Base-by-base conservation (phyloP, 352 stramenopile genomes). In the Globisporangium lucens region DNA sequence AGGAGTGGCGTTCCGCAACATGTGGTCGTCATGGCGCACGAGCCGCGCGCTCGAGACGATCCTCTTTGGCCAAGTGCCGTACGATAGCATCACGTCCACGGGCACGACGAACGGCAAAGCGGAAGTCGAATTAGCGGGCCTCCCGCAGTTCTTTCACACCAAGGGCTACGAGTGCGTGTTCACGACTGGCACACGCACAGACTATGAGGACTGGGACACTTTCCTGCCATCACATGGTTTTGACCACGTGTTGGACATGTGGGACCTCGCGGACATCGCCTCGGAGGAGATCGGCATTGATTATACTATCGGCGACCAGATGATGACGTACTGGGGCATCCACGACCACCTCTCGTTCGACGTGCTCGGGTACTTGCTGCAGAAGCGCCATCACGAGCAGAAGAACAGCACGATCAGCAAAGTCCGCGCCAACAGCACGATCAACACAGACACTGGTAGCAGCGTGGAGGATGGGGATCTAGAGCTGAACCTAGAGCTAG, bases 281-380 rank as follows among this genome's bases (percentile, higher is more conserved):
- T 61, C 79, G 55, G 74, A 78, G 17, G 80, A 88, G 65, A 61
- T 89, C 53, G 73, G 75, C 2, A 73, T 84, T 27, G 75, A 91
- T 56, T 83, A 76, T 70, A 79, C 70, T 0, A 56, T 70, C 10
- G 83, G 80, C 24, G 82, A 88, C 20, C 77, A 83, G 66, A 72
- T 85, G 66, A 85, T 87, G 74, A 74, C 74, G 5, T 87, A 82
- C 69, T 91, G 83, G 83, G 83, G 83, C 10, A 70, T 91, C 58
- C 83, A 91, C 64, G 83, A 91, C 49, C 81, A 91, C 65, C 33
- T 90, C 30, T 83, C 79, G 53, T 89, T 89, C 67, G 77, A 80
- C 10, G 77, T 85, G 20, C 66, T 91, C 33, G 79, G 73, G 0
- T 71, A 85, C 49, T 63, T 89, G 49, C 65, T 89, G 55, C 75